phyloP scores from a whole-genome alignment of 495 filamentous ascomycete genomes.

The Clohesyomyces aquaticus region DNA sequence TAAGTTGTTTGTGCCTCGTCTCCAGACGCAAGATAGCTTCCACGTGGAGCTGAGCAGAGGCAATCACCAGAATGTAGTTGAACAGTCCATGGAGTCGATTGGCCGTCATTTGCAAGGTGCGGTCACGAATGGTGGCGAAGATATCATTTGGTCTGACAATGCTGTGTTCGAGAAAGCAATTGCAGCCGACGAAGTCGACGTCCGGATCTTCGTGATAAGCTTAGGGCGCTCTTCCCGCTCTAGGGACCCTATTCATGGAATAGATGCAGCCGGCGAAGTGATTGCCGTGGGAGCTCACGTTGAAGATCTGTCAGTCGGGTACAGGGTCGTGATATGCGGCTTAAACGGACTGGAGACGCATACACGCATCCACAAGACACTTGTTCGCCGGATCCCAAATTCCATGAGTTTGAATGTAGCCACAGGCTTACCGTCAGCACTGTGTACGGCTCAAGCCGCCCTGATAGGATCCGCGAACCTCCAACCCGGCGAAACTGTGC shows the following conservation, averaged over 20 bases:
- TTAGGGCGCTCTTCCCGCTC: too few species aligned
- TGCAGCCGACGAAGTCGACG: neutral
- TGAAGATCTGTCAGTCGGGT: slow-evolving; percentile 44
- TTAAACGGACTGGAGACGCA: neutral
- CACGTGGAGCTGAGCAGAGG: too few species aligned
- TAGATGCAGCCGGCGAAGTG: slow-evolving; percentile 17
- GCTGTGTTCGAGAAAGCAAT: too few species aligned
- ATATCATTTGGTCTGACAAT: too few species aligned
- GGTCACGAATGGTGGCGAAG: too few species aligned
- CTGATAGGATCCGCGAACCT: slow-evolving; percentile 48
- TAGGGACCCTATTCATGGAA: slow-evolving; percentile 9
- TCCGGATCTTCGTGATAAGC: slow-evolving; percentile 2
- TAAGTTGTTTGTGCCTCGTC: too few species aligned
- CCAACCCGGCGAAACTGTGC: slow-evolving; percentile 37
- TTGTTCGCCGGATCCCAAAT: slow-evolving; percentile 48
- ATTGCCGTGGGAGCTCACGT: slow-evolving; percentile 29
- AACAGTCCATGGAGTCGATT: too few species aligned
- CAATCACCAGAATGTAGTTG: too few species aligned
- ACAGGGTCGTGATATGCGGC: slow-evolving; percentile 36
- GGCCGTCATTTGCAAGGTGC: too few species aligned
- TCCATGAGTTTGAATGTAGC: slow-evolving; percentile 59
- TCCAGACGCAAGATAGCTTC: too few species aligned
- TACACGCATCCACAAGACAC: neutral
- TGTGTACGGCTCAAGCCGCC: slow-evolving; percentile 61
- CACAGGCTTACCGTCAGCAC: slow-evolving; percentile 61